phyloP scores from a whole-genome alignment of 164 flowering plant genomes.

The Annona cherimola region DNA sequence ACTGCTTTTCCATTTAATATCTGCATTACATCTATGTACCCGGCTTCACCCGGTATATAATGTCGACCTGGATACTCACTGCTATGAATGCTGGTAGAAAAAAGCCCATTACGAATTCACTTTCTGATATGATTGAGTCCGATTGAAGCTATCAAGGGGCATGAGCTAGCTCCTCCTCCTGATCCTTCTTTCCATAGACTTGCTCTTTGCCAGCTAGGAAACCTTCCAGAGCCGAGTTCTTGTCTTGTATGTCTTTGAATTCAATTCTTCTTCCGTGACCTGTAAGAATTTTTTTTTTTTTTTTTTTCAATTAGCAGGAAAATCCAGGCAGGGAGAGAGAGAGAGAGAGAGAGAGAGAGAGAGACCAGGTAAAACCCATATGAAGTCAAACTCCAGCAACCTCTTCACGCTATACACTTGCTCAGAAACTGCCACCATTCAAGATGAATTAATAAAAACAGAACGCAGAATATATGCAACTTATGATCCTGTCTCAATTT shows the following conservation, averaged over 20 bases:
- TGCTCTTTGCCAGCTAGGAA: slow-evolving; percentile 22
- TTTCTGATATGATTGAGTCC: too few species aligned
- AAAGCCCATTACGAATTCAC: too few species aligned
- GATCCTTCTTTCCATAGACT: background rate
- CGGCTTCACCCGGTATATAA: too few species aligned
- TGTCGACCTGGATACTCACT: too few species aligned
- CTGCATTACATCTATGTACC: too few species aligned
- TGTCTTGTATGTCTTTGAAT: slow-evolving; percentile 27
- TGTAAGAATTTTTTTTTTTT: slow-evolving; percentile 13
- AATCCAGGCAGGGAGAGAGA: too few species aligned
- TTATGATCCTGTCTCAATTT: background rate
- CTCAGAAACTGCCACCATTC: slow-evolving; percentile 23
- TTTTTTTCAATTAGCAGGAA: background rate
- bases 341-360: background rate
- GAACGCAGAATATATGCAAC: background rate
- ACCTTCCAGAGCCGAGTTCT: slow-evolving; percentile 30
- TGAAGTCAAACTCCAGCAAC: slow-evolving; percentile 31
- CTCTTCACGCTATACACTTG: slow-evolving; percentile 29
- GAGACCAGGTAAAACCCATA: slow-evolving; percentile 42
- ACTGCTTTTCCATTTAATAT: too few species aligned
- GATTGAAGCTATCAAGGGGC: background rate
- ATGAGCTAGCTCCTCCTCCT: background rate
- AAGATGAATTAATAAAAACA: background rate
- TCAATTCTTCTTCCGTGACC: slow-evolving; percentile 49
- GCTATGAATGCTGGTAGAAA: too few species aligned